These are phyloP conservation scores for Sclerotiophoma versabilis DNA, from an alignment of 2,329 filamentous ascomycete species.

Conservation along the genomic window DNA sequence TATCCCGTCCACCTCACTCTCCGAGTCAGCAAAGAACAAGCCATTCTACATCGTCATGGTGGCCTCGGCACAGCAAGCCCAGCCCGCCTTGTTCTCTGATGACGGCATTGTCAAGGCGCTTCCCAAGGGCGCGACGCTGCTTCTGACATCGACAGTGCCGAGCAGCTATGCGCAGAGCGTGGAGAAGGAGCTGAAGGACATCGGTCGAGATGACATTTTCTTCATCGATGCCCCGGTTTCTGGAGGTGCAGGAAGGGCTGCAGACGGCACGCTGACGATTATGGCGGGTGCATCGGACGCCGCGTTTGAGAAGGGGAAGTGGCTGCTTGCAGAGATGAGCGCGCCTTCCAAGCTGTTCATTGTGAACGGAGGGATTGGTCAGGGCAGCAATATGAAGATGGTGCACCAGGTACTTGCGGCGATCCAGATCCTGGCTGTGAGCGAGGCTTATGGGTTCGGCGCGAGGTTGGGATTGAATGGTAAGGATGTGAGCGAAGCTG, in stretches of 20 bases:
- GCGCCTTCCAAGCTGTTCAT: constrained; percentile 65
- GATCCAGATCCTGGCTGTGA: constrained; percentile 63
- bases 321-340: constrained; percentile 69
- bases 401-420: constrained; percentile 66
- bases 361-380: constrained; percentile 60
- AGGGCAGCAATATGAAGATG: constrained; percentile 64
- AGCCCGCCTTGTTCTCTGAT: constrained; percentile 68
- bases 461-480: constrained; percentile 62
- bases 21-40: constrained; percentile 66
- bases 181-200: constrained; percentile 61
- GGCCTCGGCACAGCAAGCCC: constrained; percentile 73
- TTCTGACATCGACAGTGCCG: constrained; percentile 75
- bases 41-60: constrained; percentile 76
- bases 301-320: constrained; percentile 64
- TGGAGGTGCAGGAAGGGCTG: constrained; percentile 72
- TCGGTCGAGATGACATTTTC: constrained; percentile 67
- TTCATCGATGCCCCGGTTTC: constrained; percentile 78
- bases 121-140: constrained; percentile 65
- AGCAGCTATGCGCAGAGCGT: constrained; percentile 70
- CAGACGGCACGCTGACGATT: constrained; percentile 76
- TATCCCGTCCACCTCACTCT: constrained; percentile 63
- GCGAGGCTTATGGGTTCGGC: constrained; percentile 65
- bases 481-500: constrained; percentile 56
- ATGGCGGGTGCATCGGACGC: constrained; percentile 70
- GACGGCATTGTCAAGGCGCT: constrained; percentile 60